Evolutionary conservation across 768 basidiomycete genomes (phyloP), one percentile per base, ranked within the genome.

Genomic region (Mrakia frigida): DNA sequence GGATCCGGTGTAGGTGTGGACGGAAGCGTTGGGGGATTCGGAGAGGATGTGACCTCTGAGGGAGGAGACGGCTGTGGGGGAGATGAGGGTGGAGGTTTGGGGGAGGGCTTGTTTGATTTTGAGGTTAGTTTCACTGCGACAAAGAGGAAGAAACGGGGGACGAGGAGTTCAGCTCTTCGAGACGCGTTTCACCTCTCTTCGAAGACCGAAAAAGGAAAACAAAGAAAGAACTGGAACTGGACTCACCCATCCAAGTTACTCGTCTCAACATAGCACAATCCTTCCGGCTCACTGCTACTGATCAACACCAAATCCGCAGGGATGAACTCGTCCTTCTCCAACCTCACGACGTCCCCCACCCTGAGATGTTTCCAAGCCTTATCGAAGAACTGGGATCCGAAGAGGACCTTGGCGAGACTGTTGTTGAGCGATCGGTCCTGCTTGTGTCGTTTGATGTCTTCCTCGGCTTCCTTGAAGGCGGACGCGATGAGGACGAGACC

Each of bases 31-130:
- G 9, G 97, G 97, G 77, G 98, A 93, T 82, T 99, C 97, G 11
- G 92, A 96, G 61, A 94, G 90, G 33, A 99, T 86, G 21, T 91
- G 89, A 18, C 97, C 97, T 53, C 88, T 89, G 1, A 99, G 86
- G 10, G 88, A 82, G 25, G 87, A 86, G 59, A 94, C 90, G 14
- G 90, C 87, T 10, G 88, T 84, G 0, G 96, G 94, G 3, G 92
- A 88, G 7, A 90, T 93, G 60, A 98, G 87, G 7, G 87, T 81
- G 0, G 91, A 85, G 1, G 94, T 98, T 46, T 92, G 89, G 1
- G 92, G 86, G 3, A 92, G 92, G 0, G 92, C 92, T 84, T 99
- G 94, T 82, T 99, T 99, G 84, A 99, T 98, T 86, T 98, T 99
- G 80, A 99, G 87, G 81, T 98, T 98, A 6, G 97, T 99, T 85